Evolutionary conservation across 2,329 filamentous ascomycete species (phyloP), one percentile per base, ranked within the genome.

Genomic region (Myriosclerotinia scirpicola): DNA sequence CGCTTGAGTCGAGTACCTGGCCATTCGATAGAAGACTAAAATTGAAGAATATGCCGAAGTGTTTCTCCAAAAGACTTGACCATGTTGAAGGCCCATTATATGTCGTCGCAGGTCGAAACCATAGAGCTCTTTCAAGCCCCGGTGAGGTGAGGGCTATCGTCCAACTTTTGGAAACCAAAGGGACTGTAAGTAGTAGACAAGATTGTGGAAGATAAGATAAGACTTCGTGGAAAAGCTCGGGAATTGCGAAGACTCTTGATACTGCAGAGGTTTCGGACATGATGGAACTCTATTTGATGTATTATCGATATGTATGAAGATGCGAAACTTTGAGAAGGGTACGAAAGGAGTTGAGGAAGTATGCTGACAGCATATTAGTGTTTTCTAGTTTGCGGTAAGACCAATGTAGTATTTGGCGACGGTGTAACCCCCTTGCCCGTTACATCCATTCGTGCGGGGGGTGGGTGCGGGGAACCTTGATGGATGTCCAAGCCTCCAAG

Each of bases 141-240:
- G 64, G 64, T 46, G 64, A 65, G 38, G 36, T 52, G 5, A 65
- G 64, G 8, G 55, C 54, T 44, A 44, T n/a, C 4, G 38, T 30
- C 64, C 64, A 65, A 50, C 12, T 53, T 60, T 42, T 65, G 26
- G 54, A 65, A 14, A 61, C 55, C 17, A 42, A 44, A 11, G 46
- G 26, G 9, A 65, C 22, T n/a, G 12, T 44, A 30, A 60, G 2
- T 22, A 65, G 50, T 22, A 65, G 38, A 15, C 54, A 65, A 40
- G 64, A 38, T 30, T 61, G 64, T 17, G 64, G 64, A 42, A 65
- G 64, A 38, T 52, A 53, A 22, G 64, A 65, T 65, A 65, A 44
- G 17, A 65, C 12, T 17, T 61, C 22, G 1, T 54, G 46, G 46
- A 65, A 36, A 61, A 65, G 64, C 54, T 65, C 64, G 12, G 64